A percentile compares a stretch with the other conserved stretches of the same genome.
Evolutionary conservation across 768 basidiomycete genomes (phyloP).

Genomic region (Mycena rebaudengoi): DNA sequence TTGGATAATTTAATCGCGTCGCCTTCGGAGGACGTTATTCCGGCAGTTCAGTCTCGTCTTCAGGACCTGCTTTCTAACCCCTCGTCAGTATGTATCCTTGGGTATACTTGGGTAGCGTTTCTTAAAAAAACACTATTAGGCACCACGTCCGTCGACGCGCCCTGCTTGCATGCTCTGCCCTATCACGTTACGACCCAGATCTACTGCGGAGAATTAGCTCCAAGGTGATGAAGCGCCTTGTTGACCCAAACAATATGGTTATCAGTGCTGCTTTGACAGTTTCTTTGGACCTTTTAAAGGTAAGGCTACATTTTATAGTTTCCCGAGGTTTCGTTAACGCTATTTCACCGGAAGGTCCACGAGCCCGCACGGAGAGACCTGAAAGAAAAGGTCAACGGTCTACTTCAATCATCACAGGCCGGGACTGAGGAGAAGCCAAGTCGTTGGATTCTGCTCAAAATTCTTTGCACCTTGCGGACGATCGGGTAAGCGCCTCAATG

Average conservation of each 20-base stretch:
- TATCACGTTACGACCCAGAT: conserved; percentile 57
- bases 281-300: conserved; percentile 35
- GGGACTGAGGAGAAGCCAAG: conserved; percentile 12
- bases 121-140: conserved; percentile 45
- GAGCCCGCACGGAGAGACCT: conserved; percentile 15
- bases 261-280: conserved; percentile 54
- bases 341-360: conserved; percentile 5
- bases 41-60: conserved; percentile 75
- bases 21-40: conserved; percentile 73
- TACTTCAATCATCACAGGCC: conserved; percentile 27
- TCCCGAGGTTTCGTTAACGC: not conserved
- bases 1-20: conserved; percentile 71
- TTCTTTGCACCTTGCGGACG: conserved; percentile 27
- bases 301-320: no score
- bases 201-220: conserved; percentile 52
- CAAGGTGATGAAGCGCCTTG: conserved; percentile 49
- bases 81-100: conserved; percentile 69
- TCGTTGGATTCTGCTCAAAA: conserved; percentile 33
- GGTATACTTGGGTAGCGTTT: conserved; percentile 4
- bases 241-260: conserved; percentile 55
- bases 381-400: conserved; percentile 20
- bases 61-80: conserved; percentile 73
- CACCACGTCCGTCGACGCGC: conserved; percentile 68
- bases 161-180: conserved; percentile 62
- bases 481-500: conserved; percentile 1